Evolutionary conservation across 768 basidiomycete species (phyloP).

Genomic region (Auricularia heimuer): DNA sequence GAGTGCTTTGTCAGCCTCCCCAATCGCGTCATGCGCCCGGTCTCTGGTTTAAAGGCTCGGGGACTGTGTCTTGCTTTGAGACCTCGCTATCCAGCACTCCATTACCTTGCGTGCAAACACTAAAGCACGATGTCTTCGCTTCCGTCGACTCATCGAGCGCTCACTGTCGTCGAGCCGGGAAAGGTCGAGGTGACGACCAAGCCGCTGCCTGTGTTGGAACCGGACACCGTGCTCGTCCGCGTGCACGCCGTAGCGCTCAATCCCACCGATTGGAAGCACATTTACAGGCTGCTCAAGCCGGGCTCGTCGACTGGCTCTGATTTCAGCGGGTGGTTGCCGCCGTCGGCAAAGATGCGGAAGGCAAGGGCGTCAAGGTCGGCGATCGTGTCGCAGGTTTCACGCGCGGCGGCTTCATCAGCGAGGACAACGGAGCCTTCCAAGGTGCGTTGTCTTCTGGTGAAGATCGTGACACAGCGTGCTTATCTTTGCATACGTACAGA

Average conservation of each 20-base stretch:
- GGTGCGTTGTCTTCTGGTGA: slow-evolving; percentile 4
- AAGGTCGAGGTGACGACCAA: slow-evolving; percentile 5
- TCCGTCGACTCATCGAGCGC: slow-evolving; percentile 1
- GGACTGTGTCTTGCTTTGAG: too few species aligned
- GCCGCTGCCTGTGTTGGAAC: slow-evolving; percentile 5
- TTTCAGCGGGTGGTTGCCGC: slow-evolving; percentile 15
- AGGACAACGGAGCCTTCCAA: slow-evolving; percentile 14
- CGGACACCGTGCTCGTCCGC: slow-evolving; percentile 4
- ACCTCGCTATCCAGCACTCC: not conserved
- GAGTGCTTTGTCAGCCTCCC: too few species aligned
- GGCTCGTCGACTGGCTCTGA: slow-evolving; percentile 12
- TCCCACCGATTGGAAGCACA: slow-evolving; percentile 15
- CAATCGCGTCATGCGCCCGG: too few species aligned
- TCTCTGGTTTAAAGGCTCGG: too few species aligned
- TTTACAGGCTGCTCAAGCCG: slow-evolving; percentile 11
- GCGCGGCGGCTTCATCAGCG: slow-evolving; percentile 9
- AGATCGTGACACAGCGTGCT: not conserved
- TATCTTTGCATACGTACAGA: slow-evolving; percentile 2
- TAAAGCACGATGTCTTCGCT: not conserved
- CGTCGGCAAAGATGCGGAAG: slow-evolving; percentile 10
- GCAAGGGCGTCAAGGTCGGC: slow-evolving; percentile 13
- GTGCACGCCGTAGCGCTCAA: slow-evolving; percentile 12
- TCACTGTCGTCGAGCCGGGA: slow-evolving; percentile 5
- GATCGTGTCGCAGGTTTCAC: slow-evolving; percentile 14
- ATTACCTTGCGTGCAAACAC: not conserved